phyloP scores from a whole-genome alignment of 208 protist species.

The Crithidia expoeki region DNA sequence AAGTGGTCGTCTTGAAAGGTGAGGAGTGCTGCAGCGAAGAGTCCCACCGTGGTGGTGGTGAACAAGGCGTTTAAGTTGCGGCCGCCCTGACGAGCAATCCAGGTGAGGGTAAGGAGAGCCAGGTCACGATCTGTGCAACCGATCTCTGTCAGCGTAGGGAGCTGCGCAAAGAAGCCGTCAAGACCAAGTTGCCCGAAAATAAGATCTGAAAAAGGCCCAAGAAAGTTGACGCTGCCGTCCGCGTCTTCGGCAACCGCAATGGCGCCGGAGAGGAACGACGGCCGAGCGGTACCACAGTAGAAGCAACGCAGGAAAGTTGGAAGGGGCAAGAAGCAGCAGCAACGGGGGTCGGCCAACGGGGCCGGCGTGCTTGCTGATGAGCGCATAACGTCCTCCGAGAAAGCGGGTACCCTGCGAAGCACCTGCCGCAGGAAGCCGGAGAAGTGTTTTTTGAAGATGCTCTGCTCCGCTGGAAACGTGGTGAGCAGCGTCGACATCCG shows the following conservation, averaged over 20 bases:
- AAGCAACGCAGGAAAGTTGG: constrained; percentile 53
- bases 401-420: constrained; percentile 11
- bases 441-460: constrained; percentile 25
- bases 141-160: constrained; percentile 33
- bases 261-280: constrained; percentile 39
- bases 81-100: constrained; percentile 35
- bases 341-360: not conserved
- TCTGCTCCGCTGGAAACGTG: constrained; percentile 14
- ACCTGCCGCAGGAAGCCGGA: not conserved
- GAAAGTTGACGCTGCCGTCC: constrained; percentile 26
- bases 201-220: constrained; percentile 47
- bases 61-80: constrained; percentile 24
- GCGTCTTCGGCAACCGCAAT: constrained; percentile 37
- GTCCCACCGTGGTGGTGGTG: constrained; percentile 34
- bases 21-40: constrained; percentile 42
- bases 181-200: constrained; percentile 38
- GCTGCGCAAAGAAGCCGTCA: constrained; percentile 36
- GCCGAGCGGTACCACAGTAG: constrained; percentile 44
- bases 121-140: constrained; percentile 42
- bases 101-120: constrained; percentile 37
- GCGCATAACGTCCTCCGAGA: no score
- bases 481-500: constrained; percentile 6
- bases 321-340: constrained; percentile 31
- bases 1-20: constrained; percentile 51
- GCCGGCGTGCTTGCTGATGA: not conserved